phyloP scores from a whole-genome alignment of 2,329 filamentous ascomycete species.

The Calonectria hawksworthii region DNA sequence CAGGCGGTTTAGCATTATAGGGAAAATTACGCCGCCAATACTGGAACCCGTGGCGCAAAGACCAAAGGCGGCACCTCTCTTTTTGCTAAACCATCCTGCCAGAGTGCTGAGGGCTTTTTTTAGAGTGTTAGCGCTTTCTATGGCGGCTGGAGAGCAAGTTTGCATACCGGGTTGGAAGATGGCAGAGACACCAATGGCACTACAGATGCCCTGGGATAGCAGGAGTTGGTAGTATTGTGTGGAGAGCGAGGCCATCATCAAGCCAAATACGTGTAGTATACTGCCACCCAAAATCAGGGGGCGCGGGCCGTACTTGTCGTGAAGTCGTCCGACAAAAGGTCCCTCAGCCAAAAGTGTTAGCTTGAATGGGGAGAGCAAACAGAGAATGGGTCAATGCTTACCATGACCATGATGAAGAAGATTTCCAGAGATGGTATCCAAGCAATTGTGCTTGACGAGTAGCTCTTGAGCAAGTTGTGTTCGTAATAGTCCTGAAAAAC shows the following conservation, averaged over 20 bases:
- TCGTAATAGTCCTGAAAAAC: slow-evolving; percentile 72
- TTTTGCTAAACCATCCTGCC: slow-evolving; percentile 51
- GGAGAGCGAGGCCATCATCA: slow-evolving; percentile 73
- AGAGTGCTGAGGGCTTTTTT: slow-evolving; percentile 48
- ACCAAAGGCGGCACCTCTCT: slow-evolving; percentile 53
- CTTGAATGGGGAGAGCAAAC: neutral
- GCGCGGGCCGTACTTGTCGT: slow-evolving; percentile 74
- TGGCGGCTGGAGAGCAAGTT: neutral
- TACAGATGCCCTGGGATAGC: slow-evolving; percentile 55
- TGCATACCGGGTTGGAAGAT: slow-evolving; percentile 50
- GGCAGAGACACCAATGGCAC: slow-evolving; percentile 50
- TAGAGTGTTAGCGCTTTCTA: neutral
- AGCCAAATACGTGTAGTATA: slow-evolving; percentile 69
- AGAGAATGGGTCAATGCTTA: slow-evolving; percentile 35
- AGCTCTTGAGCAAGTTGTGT: slow-evolving; percentile 58
- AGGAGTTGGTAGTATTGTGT: slow-evolving; percentile 57
- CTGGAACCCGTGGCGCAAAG: slow-evolving; percentile 52
- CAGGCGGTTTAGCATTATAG: slow-evolving; percentile 55
- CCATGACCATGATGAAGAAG: slow-evolving; percentile 65
- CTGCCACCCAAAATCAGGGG: slow-evolving; percentile 66
- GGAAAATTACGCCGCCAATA: slow-evolving; percentile 57
- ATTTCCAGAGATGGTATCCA: slow-evolving; percentile 72
- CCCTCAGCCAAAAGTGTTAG: slow-evolving; percentile 52
- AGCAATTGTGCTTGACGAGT: slow-evolving; percentile 67
- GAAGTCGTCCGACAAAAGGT: slow-evolving; percentile 72